Conservation (phyloP, 78 protist genomes). For the Dictyostelium brefeldianum region DNA sequence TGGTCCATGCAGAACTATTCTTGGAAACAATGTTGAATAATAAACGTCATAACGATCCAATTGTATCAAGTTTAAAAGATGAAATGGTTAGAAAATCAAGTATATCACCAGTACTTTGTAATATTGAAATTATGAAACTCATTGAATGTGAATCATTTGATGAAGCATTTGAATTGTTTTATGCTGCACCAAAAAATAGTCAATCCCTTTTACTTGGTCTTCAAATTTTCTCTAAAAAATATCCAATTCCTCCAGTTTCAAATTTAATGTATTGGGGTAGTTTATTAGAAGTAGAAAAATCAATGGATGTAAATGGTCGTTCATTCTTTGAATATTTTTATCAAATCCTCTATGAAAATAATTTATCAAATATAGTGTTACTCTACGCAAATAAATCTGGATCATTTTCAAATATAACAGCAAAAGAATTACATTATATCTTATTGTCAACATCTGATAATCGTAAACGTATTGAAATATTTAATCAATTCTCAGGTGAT, state of each 20-base stretch:
- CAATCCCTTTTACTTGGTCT: neutral
- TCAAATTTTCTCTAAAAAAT: neutral
- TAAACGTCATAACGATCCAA: neutral
- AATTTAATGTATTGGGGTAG: constrained; percentile 12
- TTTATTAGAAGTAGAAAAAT: neutral
- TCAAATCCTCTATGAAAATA: neutral
- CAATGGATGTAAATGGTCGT: neutral
- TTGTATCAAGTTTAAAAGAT: neutral
- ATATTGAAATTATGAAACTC: neutral
- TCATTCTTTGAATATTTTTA: constrained; percentile 10
- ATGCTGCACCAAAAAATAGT: neutral
- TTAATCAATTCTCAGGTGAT: neutral
- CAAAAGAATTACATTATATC: neutral
- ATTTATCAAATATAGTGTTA: neutral
- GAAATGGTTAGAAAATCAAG: too few species aligned
- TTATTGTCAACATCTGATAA: neutral
- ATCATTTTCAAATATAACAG: neutral
- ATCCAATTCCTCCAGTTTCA: constrained; percentile 31
- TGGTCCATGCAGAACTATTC: neutral
- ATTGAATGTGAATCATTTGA: neutral
- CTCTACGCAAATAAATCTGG: neutral
- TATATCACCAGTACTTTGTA: neutral
- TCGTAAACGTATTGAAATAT: neutral
- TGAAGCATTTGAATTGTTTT: neutral
- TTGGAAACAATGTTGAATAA: neutral